A percentile compares a stretch with the other conserved stretches of the same genome.
These are phyloP conservation scores for Buddleja alternifolia DNA, from an alignment of 257 asterid genomes.

Conservation along the genomic window DNA sequence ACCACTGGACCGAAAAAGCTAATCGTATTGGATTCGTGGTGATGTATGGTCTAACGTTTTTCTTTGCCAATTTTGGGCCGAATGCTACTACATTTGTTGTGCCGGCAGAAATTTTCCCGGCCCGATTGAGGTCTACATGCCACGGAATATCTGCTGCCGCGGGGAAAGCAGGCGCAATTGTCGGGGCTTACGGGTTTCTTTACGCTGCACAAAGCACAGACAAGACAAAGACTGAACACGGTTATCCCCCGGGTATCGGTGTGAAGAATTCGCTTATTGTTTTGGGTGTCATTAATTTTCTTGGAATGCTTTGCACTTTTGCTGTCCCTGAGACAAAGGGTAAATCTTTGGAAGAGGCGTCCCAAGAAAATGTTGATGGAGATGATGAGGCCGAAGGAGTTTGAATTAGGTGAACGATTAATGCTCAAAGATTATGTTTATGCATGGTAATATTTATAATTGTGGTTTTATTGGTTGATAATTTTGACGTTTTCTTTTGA, in stretches of 20 bases:
- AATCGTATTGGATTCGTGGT: slow-evolving; percentile 41
- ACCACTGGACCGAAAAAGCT: slow-evolving; percentile 33
- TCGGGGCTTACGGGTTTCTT: slow-evolving; percentile 52
- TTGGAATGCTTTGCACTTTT: slow-evolving; percentile 46
- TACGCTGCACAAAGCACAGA: slow-evolving; percentile 42
- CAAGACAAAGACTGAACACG: slow-evolving; percentile 30
- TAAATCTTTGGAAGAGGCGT: slow-evolving; percentile 50
- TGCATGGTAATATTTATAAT: neutral
- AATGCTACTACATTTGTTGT: slow-evolving; percentile 57
- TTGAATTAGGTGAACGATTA: neutral
- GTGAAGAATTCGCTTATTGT: slow-evolving; percentile 43
- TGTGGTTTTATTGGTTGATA: neutral
- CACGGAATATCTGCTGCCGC: slow-evolving; percentile 53
- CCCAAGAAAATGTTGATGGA: slow-evolving; percentile 40
- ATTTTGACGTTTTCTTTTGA: neutral
- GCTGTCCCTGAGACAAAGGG: slow-evolving; percentile 54
- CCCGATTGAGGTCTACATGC: slow-evolving; percentile 48
- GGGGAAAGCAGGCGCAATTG: slow-evolving; percentile 52
- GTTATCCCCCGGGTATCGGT: slow-evolving; percentile 46
- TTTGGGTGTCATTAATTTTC: slow-evolving; percentile 36
- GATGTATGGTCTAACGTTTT: slow-evolving; percentile 45
- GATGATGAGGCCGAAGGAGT: neutral
- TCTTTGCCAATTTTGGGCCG: slow-evolving; percentile 59
- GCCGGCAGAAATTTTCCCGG: slow-evolving; percentile 52
- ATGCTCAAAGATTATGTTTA: neutral